Evolutionary conservation across 768 basidiomycete genomes (phyloP).

Genomic region (Mycena pura): DNA sequence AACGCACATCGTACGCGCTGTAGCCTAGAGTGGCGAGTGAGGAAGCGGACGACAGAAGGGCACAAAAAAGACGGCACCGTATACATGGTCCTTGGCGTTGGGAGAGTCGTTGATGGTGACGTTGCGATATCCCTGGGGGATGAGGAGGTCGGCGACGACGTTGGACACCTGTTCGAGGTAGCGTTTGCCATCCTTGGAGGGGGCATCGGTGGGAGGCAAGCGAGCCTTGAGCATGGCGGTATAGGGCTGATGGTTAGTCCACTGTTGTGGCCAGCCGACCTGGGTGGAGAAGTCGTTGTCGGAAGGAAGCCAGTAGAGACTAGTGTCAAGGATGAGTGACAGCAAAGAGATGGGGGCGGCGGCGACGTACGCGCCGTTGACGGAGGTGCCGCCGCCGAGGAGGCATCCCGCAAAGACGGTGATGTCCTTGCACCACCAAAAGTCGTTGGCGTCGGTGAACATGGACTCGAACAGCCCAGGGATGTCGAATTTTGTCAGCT

Average conservation of each 20-base stretch:
- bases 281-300: conserved; percentile 42
- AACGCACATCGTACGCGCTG: conserved; percentile 23
- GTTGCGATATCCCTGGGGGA: conserved; percentile 40
- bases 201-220: conserved; percentile 46
- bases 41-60: neutral
- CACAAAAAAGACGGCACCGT: conserved; percentile 9
- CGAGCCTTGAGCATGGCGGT: conserved; percentile 39
- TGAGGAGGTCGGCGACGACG: conserved; percentile 41
- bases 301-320: conserved; percentile 26
- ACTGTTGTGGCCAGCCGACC: conserved; percentile 47
- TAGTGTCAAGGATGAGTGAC: neutral
- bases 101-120: conserved; percentile 47
- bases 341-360: neutral
- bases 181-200: conserved; percentile 48
- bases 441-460: conserved; percentile 63
- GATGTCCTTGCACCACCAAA: conserved; percentile 75
- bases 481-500: conserved; percentile 72
- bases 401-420: conserved; percentile 70
- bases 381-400: conserved; percentile 65
- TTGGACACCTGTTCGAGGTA: conserved; percentile 45
- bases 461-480: conserved; percentile 71
- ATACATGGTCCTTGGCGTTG: conserved; percentile 46
- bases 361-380: conserved; percentile 64
- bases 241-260: conserved; percentile 44
- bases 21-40: conserved; percentile 8